Percentiles rank a stretch among this genome's conserved stretches.
These are phyloP conservation scores for Candida multigemmis DNA, from an alignment of 805 yeast genomes.

Conservation along the genomic window DNA sequence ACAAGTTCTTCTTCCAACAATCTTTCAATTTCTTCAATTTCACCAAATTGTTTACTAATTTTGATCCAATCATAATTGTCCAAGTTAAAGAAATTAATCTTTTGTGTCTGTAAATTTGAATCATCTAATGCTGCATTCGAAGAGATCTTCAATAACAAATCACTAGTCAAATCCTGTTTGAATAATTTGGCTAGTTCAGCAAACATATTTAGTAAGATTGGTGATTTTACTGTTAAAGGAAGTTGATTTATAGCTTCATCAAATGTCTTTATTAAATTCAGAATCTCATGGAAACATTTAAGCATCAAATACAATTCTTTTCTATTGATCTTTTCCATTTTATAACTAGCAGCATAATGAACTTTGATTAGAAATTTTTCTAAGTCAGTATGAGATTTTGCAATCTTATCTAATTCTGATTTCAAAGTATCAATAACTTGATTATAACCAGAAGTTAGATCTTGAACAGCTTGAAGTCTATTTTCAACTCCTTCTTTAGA, in stretches of 20 bases:
- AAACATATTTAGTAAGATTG: conserved; percentile 29
- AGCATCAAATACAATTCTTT: conserved; percentile 23
- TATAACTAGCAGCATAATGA: conserved; percentile 26
- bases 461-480: conserved; percentile 50
- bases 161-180: conserved; percentile 17
- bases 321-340: conserved; percentile 17
- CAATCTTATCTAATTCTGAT: conserved; percentile 13
- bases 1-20: conserved; percentile 46
- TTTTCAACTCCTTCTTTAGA: conserved; percentile 43
- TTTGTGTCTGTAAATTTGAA: conserved; percentile 32
- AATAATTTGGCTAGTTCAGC: conserved; percentile 24
- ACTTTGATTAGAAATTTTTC: conserved; percentile 26
- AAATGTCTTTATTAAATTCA: conserved; percentile 17
- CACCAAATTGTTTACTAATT: conserved; percentile 24
- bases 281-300: conserved; percentile 16
- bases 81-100: conserved; percentile 33
- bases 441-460: conserved; percentile 15
- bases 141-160: conserved; percentile 42
- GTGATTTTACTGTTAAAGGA: conserved; percentile 17
- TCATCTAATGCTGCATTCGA: conserved; percentile 43
- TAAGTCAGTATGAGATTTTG: conserved; percentile 18
- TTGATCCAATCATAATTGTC: conserved; percentile 23
- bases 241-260: conserved; percentile 18
- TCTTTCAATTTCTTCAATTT: conserved; percentile 35
- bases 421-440: conserved; percentile 26